Evolutionary conservation across 1,284 basidiomycete species (phyloP).

Genomic region (Paramarasmius palmivorus): DNA sequence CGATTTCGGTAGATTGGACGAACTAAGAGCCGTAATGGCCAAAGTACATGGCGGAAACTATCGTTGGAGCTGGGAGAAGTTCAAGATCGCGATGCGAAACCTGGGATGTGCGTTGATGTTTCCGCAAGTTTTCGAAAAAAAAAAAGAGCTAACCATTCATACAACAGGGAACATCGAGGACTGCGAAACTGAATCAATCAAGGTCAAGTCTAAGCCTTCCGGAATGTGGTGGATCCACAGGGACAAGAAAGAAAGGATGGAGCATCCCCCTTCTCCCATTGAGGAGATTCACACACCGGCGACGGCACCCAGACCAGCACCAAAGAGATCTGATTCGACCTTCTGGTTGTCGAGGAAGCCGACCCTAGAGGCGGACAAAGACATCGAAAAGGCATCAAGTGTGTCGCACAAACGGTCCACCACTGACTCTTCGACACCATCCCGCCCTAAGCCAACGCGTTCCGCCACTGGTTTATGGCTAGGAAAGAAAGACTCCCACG

Average conservation of each 20-base stretch:
- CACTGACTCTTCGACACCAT: constrained; percentile 2
- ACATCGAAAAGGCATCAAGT: background rate
- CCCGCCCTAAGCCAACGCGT: constrained; percentile 19
- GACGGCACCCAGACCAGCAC: background rate
- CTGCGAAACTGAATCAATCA: constrained; percentile 56
- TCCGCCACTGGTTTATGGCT: constrained; percentile 27
- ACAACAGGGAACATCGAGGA: constrained; percentile 59
- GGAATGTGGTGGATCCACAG: constrained; percentile 62
- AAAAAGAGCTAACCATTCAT: constrained; percentile 3
- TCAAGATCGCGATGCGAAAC: constrained; percentile 71
- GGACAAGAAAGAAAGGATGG: constrained; percentile 42
- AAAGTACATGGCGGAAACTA: constrained; percentile 75
- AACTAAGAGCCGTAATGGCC: constrained; percentile 69
- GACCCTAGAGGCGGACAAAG: constrained; percentile 4
- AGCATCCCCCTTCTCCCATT: constrained; percentile 16
- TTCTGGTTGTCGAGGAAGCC: constrained; percentile 13
- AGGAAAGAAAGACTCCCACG: constrained; percentile 25
- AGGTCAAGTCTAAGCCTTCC: constrained; percentile 54
- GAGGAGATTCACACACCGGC: constrained; percentile 9
- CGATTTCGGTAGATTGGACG: constrained; percentile 46
- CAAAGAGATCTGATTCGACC: constrained; percentile 3
- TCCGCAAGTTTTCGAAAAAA: constrained; percentile 8
- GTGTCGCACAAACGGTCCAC: constrained; percentile 7
- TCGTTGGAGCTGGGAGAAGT: constrained; percentile 78
- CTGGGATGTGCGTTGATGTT: constrained; percentile 65